Evolutionary conservation across 306 rosid genomes (phyloP).

Genomic region (Alnus glutinosa): DNA sequence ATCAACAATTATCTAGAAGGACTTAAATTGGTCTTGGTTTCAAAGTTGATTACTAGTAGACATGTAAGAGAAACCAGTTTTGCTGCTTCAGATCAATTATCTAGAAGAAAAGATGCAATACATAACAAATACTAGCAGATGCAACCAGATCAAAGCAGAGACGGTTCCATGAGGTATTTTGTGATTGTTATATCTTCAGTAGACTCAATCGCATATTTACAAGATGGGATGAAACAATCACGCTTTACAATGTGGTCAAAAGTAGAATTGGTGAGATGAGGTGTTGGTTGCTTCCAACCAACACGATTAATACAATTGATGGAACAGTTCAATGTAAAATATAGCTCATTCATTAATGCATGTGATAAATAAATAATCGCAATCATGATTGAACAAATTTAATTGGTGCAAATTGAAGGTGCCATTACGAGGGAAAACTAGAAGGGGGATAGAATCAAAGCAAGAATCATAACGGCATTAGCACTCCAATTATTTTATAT

Average conservation of each 20-base stretch:
- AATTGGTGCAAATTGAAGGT: not conserved
- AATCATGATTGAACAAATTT: not conserved
- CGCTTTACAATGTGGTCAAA: not conserved
- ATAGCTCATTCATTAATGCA: not conserved
- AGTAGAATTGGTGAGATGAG: conserved; percentile 1
- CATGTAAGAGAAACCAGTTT: not conserved
- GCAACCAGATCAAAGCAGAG: not conserved
- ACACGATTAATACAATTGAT: not conserved
- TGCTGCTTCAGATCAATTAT: conserved; percentile 1
- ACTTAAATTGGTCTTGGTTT: not conserved
- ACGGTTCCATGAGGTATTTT: not conserved
- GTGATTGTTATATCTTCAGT: not conserved
- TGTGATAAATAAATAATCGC: not conserved
- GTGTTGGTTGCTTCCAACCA: not conserved
- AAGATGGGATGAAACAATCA: not conserved
- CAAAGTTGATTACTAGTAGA: not conserved
- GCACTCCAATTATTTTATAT: not conserved
- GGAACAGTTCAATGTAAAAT: not conserved
- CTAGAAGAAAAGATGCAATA: not conserved
- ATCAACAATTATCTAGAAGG: conserved; percentile 1
- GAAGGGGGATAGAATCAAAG: not conserved
- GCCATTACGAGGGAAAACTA: not conserved
- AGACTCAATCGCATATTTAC: not conserved
- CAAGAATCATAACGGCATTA: not conserved
- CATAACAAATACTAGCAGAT: not conserved